phyloP scores from a whole-genome alignment of 768 basidiomycete species.

The Tylopilus subfusipes region DNA sequence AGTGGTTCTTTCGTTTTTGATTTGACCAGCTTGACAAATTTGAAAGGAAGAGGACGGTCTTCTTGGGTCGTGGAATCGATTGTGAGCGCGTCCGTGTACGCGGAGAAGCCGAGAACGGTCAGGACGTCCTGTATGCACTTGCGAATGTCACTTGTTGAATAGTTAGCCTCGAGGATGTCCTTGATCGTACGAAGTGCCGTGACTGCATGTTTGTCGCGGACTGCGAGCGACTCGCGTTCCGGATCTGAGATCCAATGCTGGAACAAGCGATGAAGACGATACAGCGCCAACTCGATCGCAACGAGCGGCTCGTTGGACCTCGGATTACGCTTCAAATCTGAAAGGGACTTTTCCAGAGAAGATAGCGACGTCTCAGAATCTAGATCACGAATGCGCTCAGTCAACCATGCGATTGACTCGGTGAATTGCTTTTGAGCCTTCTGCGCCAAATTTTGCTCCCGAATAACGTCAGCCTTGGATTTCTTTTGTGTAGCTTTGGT shows the following conservation, averaged over 20 bases:
- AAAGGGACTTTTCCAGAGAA: conserved; percentile 32
- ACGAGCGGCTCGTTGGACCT: conserved; percentile 42
- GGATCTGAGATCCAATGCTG: conserved; percentile 49
- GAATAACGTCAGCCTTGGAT: conserved; percentile 40
- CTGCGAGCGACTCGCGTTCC: conserved; percentile 32
- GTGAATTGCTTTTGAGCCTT: conserved; percentile 41
- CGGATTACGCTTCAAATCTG: conserved; percentile 43
- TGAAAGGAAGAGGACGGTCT: conserved; percentile 42
- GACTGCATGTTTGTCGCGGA: conserved; percentile 46
- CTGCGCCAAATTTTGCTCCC: conserved; percentile 43
- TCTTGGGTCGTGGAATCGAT: conserved; percentile 9
- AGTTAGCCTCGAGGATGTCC: conserved; percentile 37
- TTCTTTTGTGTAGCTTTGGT: conserved; percentile 29
- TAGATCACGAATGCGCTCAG: conserved; percentile 40
- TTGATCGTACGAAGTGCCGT: conserved; percentile 48
- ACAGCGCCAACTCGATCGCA: conserved; percentile 50
- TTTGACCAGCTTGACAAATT: conserved; percentile 53
- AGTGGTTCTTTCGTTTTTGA: conserved; percentile 39
- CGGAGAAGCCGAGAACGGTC: conserved; percentile 45
- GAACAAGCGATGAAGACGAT: conserved; percentile 50
- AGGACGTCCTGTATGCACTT: conserved; percentile 41
- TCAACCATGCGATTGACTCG: conserved; percentile 51
- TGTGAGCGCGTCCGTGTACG: conserved; percentile 31
- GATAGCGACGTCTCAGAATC: conserved; percentile 17
- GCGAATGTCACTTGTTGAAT: conserved; percentile 28